Percentiles rank a stretch among this genome's conserved stretches.
Conservation (phyloP, 1,284 basidiomycete species). For the Jaminaea rosea region DNA sequence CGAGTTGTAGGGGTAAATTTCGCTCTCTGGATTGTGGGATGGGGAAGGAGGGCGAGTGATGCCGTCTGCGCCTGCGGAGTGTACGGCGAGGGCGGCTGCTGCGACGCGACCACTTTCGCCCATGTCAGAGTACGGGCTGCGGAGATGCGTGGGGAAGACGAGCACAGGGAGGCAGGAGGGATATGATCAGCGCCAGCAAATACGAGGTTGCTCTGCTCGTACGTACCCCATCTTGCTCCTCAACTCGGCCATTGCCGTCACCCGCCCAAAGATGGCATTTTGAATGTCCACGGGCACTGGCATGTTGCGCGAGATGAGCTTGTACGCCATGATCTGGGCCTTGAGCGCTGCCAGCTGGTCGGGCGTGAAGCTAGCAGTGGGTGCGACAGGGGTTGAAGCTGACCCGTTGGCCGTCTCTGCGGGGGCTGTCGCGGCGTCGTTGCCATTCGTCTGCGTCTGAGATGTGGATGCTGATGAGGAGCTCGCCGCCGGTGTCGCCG, state of each 20-base stretch:
- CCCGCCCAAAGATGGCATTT: conserved; percentile 56
- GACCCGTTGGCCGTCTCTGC: neutral
- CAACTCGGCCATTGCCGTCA: conserved; percentile 10
- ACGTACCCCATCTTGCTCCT: conserved; percentile 52
- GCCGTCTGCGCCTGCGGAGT: conserved; percentile 56
- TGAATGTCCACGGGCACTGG: conserved; percentile 73
- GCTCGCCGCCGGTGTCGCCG: conserved; percentile 2
- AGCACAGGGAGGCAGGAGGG: too few species aligned
- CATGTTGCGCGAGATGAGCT: conserved; percentile 66
- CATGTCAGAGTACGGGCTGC: conserved; percentile 50
- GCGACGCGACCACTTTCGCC: conserved; percentile 68
- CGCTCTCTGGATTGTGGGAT: conserved; percentile 63
- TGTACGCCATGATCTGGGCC: conserved; percentile 82
- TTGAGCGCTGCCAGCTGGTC: conserved; percentile 77
- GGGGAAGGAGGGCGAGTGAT: conserved; percentile 34
- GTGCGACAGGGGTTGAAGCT: neutral
- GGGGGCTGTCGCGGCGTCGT: neutral
- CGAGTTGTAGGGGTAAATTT: conserved; percentile 93
- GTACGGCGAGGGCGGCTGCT: conserved; percentile 55
- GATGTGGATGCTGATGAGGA: conserved; percentile 1
- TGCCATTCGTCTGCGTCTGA: neutral
- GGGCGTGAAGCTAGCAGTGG: conserved; percentile 52
- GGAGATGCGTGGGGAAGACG: conserved; percentile 56
- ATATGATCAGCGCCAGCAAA: too few species aligned
- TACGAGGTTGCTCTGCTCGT: too few species aligned